These are phyloP conservation scores for Exophiala spinifera DNA, from an alignment of 2,329 filamentous ascomycete species.

Conservation along the genomic window DNA sequence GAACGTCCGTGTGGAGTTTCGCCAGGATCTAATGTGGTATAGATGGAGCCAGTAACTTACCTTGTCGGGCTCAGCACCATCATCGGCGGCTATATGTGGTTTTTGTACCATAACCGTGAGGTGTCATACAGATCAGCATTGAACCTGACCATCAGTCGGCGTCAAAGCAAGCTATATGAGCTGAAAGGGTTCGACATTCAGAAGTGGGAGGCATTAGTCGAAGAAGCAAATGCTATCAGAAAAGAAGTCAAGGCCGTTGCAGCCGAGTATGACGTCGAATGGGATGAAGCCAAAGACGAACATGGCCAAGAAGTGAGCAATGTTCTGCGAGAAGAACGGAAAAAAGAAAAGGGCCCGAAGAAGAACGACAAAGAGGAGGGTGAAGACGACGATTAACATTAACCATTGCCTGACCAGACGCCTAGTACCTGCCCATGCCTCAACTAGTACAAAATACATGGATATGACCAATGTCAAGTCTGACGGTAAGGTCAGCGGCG, in stretches of 20 bases:
- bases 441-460: constrained; percentile 13
- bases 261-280: constrained; percentile 84
- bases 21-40: not conserved
- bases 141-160: constrained; percentile 76
- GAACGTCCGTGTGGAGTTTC: not conserved
- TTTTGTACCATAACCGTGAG: constrained; percentile 86
- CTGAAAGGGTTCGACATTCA: constrained; percentile 70
- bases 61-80: constrained; percentile 68
- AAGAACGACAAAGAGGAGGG: constrained; percentile 38
- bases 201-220: constrained; percentile 73
- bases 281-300: constrained; percentile 74
- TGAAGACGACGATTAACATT: constrained; percentile 24
- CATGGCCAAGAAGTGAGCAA: constrained; percentile 59
- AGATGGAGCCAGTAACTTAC: constrained; percentile 76
- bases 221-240: constrained; percentile 74
- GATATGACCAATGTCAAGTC: not conserved
- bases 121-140: constrained; percentile 82
- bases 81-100: constrained; percentile 90
- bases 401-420: constrained; percentile 13
- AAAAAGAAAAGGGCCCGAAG: constrained; percentile 36
- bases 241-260: constrained; percentile 78
- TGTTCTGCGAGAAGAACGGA: constrained; percentile 51
- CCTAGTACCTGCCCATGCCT: constrained; percentile 8
- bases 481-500: constrained; percentile 15
- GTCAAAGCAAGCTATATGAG: constrained; percentile 75